Evolutionary conservation across 2,329 filamentous ascomycete species (phyloP).

Genomic region (Cordyceps cateniannulata): DNA sequence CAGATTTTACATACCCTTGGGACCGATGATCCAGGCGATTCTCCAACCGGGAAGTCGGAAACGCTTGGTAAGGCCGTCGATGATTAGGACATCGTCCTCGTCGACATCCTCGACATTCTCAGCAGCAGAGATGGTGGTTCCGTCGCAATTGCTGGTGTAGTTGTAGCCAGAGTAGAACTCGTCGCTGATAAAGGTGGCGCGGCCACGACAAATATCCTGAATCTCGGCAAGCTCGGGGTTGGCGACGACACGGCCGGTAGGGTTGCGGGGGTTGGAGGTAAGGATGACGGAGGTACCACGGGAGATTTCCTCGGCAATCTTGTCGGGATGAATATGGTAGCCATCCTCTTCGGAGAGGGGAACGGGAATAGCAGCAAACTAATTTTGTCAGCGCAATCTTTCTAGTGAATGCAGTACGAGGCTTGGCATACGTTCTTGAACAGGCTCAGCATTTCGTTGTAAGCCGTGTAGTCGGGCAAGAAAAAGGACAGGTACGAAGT

Average conservation of each 20-base stretch:
- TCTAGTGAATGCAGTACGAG: too few relatives aligned
- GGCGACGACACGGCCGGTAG: constrained; percentile 79
- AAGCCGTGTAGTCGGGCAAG: constrained; percentile 91
- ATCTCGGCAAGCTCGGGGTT: constrained; percentile 84
- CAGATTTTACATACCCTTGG: constrained; percentile 50
- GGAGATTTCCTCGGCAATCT: constrained; percentile 85
- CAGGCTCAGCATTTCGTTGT: constrained; percentile 93
- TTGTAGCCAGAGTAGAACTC: constrained; percentile 98
- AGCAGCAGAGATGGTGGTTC: constrained; percentile 79
- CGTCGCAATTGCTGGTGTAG: constrained; percentile 88
- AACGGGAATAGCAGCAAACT: constrained; percentile 82
- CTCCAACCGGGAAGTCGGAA: constrained; percentile 96
- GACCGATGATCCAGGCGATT: constrained; percentile 91
- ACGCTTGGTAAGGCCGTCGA: constrained; percentile 92
- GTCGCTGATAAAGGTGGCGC: constrained; percentile 88
- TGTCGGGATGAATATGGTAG: constrained; percentile 89
- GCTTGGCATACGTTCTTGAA: constrained; percentile 69
- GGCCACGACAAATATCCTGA: constrained; percentile 85
- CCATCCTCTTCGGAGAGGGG: constrained; percentile 78
- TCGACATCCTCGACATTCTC: constrained; percentile 88
- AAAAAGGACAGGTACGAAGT: constrained; percentile 93
- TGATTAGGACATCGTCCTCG: constrained; percentile 84
- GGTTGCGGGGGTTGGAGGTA: constrained; percentile 93
- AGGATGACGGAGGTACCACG: constrained; percentile 82
- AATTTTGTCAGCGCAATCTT: neutral